Evolutionary conservation across 768 basidiomycete genomes (phyloP), one percentile per base, ranked within the genome.

Genomic region (Exsudoporus frostii): DNA sequence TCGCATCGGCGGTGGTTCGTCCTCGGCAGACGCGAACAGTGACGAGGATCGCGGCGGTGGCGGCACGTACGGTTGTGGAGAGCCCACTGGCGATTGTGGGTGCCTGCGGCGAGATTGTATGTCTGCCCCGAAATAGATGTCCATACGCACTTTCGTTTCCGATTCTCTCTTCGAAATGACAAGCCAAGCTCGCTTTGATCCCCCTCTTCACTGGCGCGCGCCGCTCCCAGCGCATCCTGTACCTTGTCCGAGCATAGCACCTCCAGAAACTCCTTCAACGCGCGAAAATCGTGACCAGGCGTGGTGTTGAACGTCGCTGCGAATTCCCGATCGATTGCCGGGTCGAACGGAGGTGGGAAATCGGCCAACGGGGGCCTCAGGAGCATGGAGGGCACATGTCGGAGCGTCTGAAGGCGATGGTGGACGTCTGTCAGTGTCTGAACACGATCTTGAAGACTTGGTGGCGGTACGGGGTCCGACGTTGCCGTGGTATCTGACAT

Each of bases 141-240:
- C 13, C 32, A 54, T 54, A 71, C 76, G 51, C 61, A 84, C 87
- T 79, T 79, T 67, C 79, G 76, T 63, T 82, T 87, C 62, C 80
- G 75, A 38, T 66, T 76, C 47, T 81, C 76, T 54, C 80, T 73
- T 49, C 80, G 73, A 25, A 73, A 63, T 53, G 74, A 70, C 51
- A 73, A 65, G 45, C 71, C 72, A 42, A 87, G 71, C 38, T 79
- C 79, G 19, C 71, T 76, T 15, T 69, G 67, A 66, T 88, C 86
- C 27, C 66, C 65, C 29, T 72, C 66, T 62, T 83, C 78, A 53
- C 86, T 86, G 22, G 78, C 76, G 42, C 70, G 71, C 20, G 86
- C 86, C 5, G 73, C 71, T 34, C 65, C 68, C 48, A 90, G 69
- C 3, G 85, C 86, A 0, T 78, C 72, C 65, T 90, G 88, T 7